phyloP scores from a whole-genome alignment of 768 basidiomycete genomes.

The Boletus insuetus region DNA sequence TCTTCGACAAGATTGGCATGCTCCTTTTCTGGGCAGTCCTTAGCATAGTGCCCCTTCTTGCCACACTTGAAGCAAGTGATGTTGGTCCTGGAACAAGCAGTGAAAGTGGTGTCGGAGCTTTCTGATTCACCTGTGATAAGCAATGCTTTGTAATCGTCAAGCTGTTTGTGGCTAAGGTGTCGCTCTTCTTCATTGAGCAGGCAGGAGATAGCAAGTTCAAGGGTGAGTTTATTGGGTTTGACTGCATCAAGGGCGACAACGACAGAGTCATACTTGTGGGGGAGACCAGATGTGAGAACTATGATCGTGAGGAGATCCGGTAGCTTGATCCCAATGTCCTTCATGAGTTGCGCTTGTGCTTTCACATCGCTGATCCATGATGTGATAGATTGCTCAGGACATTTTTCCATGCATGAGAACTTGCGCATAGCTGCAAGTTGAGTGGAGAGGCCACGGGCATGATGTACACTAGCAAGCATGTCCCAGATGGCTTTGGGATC shows the following conservation, averaged over 20 bases:
- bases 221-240: too few relatives aligned
- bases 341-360: background rate
- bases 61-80: background rate
- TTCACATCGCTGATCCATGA: background rate
- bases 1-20: too few relatives aligned
- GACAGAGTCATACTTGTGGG: too few relatives aligned
- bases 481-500: background rate
- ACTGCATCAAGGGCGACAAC: too few relatives aligned
- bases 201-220: too few relatives aligned
- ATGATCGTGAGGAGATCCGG: too few relatives aligned
- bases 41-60: background rate
- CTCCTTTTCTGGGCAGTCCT: background rate
- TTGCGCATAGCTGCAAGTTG: background rate
- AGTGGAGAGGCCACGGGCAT: background rate
- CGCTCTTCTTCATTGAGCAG: too few relatives aligned
- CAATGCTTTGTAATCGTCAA: too few relatives aligned
- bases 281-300: too few relatives aligned
- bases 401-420: background rate
- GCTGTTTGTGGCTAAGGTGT: too few relatives aligned
- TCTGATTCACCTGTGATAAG: background rate
- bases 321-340: too few relatives aligned
- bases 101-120: background rate
- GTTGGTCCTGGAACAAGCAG: background rate
- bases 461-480: background rate
- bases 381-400: background rate